phyloP scores from a whole-genome alignment of 164 flowering plant species.

The Annona cherimola region DNA sequence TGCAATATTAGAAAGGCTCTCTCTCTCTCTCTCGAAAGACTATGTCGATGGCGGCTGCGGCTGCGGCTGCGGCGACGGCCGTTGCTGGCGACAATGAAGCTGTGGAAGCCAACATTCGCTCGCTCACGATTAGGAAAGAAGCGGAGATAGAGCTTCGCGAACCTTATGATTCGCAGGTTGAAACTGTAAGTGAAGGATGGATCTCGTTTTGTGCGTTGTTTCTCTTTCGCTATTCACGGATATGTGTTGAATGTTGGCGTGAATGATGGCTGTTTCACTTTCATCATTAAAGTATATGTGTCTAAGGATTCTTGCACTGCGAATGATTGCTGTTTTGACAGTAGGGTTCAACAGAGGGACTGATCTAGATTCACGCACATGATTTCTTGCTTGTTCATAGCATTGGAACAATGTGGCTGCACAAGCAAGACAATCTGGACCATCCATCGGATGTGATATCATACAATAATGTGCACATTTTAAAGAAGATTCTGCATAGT shows the following conservation, averaged over 20 bases:
- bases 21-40: too few relatives aligned
- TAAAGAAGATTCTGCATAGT: too few relatives aligned
- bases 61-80: not conserved
- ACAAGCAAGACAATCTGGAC: too few relatives aligned
- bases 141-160: constrained; percentile 31
- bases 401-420: too few relatives aligned
- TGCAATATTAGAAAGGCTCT: too few relatives aligned
- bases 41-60: too few relatives aligned
- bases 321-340: not conserved
- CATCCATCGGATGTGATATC: too few relatives aligned
- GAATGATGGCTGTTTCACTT: not conserved
- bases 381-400: too few relatives aligned
- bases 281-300: not conserved
- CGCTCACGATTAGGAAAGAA: constrained; percentile 28
- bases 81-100: not conserved
- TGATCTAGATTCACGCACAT: too few relatives aligned
- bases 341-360: not conserved
- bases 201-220: not conserved
- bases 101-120: constrained; percentile 7
- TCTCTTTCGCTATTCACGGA: not conserved
- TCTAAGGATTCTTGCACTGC: not conserved
- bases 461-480: too few relatives aligned
- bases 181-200: constrained; percentile 35
- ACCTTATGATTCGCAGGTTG: constrained; percentile 59
- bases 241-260: not conserved